Percentiles rank a stretch among this genome's conserved stretches.
phyloP scores from a whole-genome alignment of 2,329 filamentous ascomycete genomes.

The Berkeleyomyces rouxiae region DNA sequence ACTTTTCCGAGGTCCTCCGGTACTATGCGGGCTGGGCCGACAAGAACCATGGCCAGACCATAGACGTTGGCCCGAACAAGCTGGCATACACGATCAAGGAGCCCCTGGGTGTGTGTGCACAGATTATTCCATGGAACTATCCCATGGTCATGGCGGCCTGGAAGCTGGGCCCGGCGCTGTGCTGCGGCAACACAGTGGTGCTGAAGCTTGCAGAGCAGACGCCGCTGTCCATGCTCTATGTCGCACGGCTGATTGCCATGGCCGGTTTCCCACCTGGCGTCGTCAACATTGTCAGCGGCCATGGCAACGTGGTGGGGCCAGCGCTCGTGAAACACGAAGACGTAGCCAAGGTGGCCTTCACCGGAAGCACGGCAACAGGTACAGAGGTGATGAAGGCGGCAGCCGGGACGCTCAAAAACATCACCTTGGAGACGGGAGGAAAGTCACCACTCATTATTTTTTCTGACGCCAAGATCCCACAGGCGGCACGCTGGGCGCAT shows the following conservation, averaged over 20 bases:
- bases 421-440: conserved; percentile 43
- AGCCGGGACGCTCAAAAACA: conserved; percentile 39
- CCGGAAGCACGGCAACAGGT: conserved; percentile 50
- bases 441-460: conserved; percentile 45
- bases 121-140: conserved; percentile 72
- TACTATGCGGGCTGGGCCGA: conserved; percentile 72
- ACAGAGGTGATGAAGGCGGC: conserved; percentile 55
- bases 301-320: conserved; percentile 45
- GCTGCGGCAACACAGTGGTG: conserved; percentile 40
- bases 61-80: conserved; percentile 52
- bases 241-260: conserved; percentile 47
- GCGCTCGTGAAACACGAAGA: conserved; percentile 46
- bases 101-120: conserved; percentile 60
- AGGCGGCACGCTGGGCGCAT: conserved; percentile 37
- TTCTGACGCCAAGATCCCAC: conserved; percentile 43
- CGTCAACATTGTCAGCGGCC: conserved; percentile 53
- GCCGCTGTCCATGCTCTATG: conserved; percentile 40
- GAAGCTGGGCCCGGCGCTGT: conserved; percentile 38
- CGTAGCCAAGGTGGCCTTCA: conserved; percentile 59
- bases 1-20: conserved; percentile 34
- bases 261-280: conserved; percentile 60
- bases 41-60: conserved; percentile 65
- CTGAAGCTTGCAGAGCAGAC: conserved; percentile 46
- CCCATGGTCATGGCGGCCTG: conserved; percentile 55
- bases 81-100: conserved; percentile 63